Conservation (phyloP, 345 rosid species). For the Salix udensis region DNA sequence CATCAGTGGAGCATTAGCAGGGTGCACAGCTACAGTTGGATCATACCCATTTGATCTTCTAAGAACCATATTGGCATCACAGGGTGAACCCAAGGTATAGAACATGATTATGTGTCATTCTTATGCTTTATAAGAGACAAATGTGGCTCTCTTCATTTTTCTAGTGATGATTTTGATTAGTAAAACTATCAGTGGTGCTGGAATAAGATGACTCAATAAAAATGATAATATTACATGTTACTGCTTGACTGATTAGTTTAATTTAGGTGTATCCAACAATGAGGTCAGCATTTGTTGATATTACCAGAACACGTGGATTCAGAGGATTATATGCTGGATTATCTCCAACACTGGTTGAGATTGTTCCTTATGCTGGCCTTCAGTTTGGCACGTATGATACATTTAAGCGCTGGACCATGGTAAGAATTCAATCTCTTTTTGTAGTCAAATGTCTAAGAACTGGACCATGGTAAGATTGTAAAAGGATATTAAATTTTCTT, state of each 20-base stretch:
- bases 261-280: conserved; percentile 88
- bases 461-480: neutral
- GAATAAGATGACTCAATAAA: neutral
- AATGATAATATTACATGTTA: neutral
- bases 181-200: neutral
- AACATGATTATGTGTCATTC: neutral
- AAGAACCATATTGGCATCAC: conserved; percentile 88
- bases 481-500: neutral
- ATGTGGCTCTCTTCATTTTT: neutral
- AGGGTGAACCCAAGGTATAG: conserved; percentile 96
- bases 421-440: conserved; percentile 25
- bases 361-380: conserved; percentile 94
- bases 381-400: conserved; percentile 95
- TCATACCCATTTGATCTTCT: conserved; percentile 98
- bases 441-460: neutral
- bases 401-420: conserved; percentile 89
- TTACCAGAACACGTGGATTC: conserved; percentile 63
- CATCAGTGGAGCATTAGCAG: conserved; percentile 85
- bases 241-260: conserved; percentile 11
- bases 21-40: conserved; percentile 93
- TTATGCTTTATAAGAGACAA: neutral
- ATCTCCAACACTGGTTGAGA: conserved; percentile 88
- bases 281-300: conserved; percentile 86
- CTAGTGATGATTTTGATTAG: neutral
- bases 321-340: conserved; percentile 88